Evolutionary conservation across 2,329 filamentous ascomycete genomes (phyloP), one percentile per base, ranked within the genome.

Genomic region (Neophaeococcomyces mojaviensis): DNA sequence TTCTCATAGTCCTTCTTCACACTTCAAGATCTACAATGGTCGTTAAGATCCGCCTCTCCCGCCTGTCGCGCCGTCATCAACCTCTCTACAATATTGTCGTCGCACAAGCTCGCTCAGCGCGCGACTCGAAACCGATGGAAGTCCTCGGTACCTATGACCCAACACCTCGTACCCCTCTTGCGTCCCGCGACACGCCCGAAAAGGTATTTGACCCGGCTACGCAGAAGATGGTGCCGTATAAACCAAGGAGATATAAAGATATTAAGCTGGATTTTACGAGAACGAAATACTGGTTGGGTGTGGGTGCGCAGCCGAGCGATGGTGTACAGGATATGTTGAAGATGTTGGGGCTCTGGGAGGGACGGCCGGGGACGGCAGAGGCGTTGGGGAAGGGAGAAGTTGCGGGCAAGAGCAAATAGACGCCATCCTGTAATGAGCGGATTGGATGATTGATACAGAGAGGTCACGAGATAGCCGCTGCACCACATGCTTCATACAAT

Each of bases 71-170:
- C 66, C 81, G 78, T 55, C 89, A 94, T 64, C 66, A 79, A n/a
- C 90, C 92, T 2, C 84, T 96, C 59, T 98, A 95, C 77, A 98
- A 98, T 71, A 96, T 98, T 54, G 88, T 97, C 55, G 86, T 98
- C 54, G 79, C 88, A 13, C 90, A 97, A 61, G 89, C 89, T 38
- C 82, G 89, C 86, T 94, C 88, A 34, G 89, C 92, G 31, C 81
- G 88, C 58, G 86, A 90, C 69, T 85, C 81, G 58, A 86, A 84
- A 59, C 92, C 92, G 4, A 79, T 98, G 66, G 92, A 98, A 73
- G 92, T 98, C 51, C 82, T 98, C 55, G 86, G 75, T 61, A 71
- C 78, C 30, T 81, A 79, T 66, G 74, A 81, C 59, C 78, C 78
- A 2, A 67, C 78, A 46, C 78, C 78, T 1, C 69, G 77, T 57